Percentiles rank a stretch among this genome's conserved stretches.
phyloP scores from a whole-genome alignment of 495 filamentous ascomycete genomes.

The Rhizodiscina lignyota region DNA sequence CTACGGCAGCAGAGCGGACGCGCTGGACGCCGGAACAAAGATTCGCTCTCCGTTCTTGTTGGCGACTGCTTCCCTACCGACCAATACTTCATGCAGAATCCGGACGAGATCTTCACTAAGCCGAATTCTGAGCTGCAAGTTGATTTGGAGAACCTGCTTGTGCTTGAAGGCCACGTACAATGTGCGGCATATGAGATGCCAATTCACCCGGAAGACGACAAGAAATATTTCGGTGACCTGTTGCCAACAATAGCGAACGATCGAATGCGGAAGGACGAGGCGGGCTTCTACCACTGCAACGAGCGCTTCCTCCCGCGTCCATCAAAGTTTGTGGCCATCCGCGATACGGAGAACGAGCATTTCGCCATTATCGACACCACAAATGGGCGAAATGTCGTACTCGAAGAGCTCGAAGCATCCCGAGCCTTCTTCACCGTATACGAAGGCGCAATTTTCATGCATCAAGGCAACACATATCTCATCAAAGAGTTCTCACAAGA shows the following conservation, averaged over 20 bases:
- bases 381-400: constrained; percentile 60
- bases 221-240: constrained; percentile 61
- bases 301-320: constrained; percentile 77
- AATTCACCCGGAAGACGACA: constrained; percentile 60
- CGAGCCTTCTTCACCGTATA: constrained; percentile 93
- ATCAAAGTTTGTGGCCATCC: constrained; percentile 68
- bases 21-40: constrained; percentile 83
- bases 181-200: constrained; percentile 95
- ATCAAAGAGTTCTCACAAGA: constrained; percentile 78
- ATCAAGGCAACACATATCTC: constrained; percentile 83
- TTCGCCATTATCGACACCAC: constrained; percentile 89
- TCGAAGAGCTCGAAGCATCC: constrained; percentile 92
- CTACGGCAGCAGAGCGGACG: constrained; percentile 88
- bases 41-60: constrained; percentile 79
- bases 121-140: constrained; percentile 81
- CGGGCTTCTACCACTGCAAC: constrained; percentile 80
- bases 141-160: constrained; percentile 78
- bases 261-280: constrained; percentile 51
- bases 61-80: constrained; percentile 89
- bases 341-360: constrained; percentile 82
- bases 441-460: constrained; percentile 93
- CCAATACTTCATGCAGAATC: constrained; percentile 94
- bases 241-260: constrained; percentile 57
- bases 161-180: constrained; percentile 86
- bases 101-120: constrained; percentile 87